Evolutionary conservation across 768 basidiomycete genomes (phyloP), one percentile per base, ranked within the genome.

Genomic region (Mycena chlorophos): DNA sequence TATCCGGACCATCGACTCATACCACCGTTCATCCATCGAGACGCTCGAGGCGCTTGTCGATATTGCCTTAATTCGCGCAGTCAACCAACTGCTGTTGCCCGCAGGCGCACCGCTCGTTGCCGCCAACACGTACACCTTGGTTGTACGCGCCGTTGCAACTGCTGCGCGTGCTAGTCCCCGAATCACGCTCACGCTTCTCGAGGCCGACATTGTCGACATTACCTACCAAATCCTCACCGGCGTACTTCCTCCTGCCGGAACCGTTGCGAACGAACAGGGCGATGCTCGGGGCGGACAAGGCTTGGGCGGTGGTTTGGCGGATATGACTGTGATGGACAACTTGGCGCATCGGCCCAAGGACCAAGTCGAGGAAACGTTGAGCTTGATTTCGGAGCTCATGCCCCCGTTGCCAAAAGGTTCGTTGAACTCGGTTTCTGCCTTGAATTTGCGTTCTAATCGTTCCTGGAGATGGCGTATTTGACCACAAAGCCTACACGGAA

Each of bases 241-340:
- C 19, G 93, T 98, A 22, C 69, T 96, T 2, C 94, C 96, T 5
- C 85, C 93, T 2, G 67, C 81, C 2, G 73, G 77, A 28, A 73
- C 77, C 37, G 71, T 67, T 27, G 80, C 77, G 25, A 75, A 80
- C 42, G 85, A 87, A 56, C 84, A 88, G 67, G 87, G 86, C 4
- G 79, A 77, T 58, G 79, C 82, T 0, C 69, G 61, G 5, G 78
- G 76, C 25, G 87, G 89, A 0, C 91, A 94, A 70, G 91, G 91
- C 12, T 73, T 94, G 1, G 90, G 91, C 26, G 92, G 91, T 42
- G 91, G 93, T 26, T 73, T 95, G 3, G 94, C 92, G 17, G 95
- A 98, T 68, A 94, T 98, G 92, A 89, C 93, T 5, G 93, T 99
- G 25, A 92, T 98, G 87, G 92, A 98, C 73, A 98, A 96, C 69